A percentile compares a stretch with the other conserved stretches of the same genome.
Evolutionary conservation across 2,329 filamentous ascomycete species (phyloP).

Genomic region (Beauveria brongniartii): DNA sequence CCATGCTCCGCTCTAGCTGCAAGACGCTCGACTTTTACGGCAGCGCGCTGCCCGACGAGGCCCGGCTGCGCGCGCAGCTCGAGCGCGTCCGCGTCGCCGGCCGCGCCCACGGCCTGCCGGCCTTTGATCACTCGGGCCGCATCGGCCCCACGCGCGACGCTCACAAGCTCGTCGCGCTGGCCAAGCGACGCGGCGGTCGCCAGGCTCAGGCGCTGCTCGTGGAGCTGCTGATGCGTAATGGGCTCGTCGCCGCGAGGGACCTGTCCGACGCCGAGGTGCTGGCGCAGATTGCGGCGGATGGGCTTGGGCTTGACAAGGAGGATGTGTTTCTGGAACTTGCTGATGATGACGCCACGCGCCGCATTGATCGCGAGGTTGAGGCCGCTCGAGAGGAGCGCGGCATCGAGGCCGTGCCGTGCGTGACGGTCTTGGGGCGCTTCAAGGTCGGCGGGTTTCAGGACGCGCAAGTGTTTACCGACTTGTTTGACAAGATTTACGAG

Average conservation of each 20-base stretch:
- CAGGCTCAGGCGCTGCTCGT: conserved; percentile 32
- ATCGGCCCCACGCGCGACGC: conserved; percentile 37
- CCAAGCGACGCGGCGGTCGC: conserved; percentile 23
- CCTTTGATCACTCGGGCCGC: conserved; percentile 31
- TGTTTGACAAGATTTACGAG: conserved; percentile 51
- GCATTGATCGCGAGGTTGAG: conserved; percentile 24
- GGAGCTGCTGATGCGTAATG: conserved; percentile 32
- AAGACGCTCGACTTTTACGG: conserved; percentile 27
- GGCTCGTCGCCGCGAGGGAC: conserved; percentile 35
- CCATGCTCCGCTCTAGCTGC: conserved; percentile 21
- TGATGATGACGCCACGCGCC: conserved; percentile 19
- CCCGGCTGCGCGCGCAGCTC: conserved; percentile 21
- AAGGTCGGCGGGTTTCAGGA: conserved; percentile 66
- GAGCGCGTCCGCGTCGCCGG: conserved; percentile 26
- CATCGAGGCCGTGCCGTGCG: conserved; percentile 64
- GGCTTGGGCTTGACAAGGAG: conserved; percentile 22
- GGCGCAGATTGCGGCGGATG: conserved; percentile 23
- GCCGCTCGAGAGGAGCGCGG: conserved; percentile 21
- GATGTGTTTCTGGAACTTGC: conserved; percentile 23
- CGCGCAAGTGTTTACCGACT: conserved; percentile 52
- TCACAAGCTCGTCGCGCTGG: conserved; percentile 40
- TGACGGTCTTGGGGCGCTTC: conserved; percentile 60
- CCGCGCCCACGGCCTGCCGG: conserved; percentile 26
- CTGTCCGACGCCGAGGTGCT: conserved; percentile 34
- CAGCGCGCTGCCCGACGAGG: conserved; percentile 26